Evolutionary conservation across 352 stramenopile genomes (phyloP), one percentile per base, ranked within the genome.

Genomic region (Bremia lactucae): DNA sequence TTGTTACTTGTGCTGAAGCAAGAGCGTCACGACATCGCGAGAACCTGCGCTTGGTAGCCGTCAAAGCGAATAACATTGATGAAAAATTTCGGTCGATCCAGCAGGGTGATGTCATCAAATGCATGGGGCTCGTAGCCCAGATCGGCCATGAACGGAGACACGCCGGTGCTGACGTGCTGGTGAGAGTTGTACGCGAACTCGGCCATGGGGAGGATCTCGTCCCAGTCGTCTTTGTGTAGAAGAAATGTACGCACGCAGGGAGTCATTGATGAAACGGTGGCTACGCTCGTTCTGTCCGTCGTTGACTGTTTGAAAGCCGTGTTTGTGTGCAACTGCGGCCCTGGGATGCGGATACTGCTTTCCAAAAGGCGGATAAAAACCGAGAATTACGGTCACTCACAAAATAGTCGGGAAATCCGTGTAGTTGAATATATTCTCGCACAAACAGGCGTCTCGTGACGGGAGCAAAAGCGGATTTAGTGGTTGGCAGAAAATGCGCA

Each of bases 401-500:
- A 24, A 38, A 24, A 23, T 15, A 24, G 1, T 6, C 2, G 10
- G 35, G 11, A 11, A 42, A 9, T n/a, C 36, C 21, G 6, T 29
- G 36, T 3, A 42, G 6, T 3, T 9, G 36, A 6, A 31, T 20
- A n/a, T 42, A 42, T 8, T 31, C 28, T 20, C 19, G 20, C 3
- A 20, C 19, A 13, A 42, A 28, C 0, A 42, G 2, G 13, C 8
- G 6, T 0, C 20, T n/a, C 2, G 36, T 42, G 3, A 31, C 36
- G 2, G 21, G 10, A 14, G 36, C 21, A 4, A n/a, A 31, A 7
- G 34, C 34, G 9, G 13, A 11, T 1, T 18, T n/a, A 10, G 2
- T 11, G 1, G 42, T 49, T 21, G 42, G 9, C 5, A 52, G 5
- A 21, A 57, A 57, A 26, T 47, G 35, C 11, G 9, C 49, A 1